Evolutionary conservation across 176 grass and related monocot genomes (phyloP).

Genomic region (Rhynchospora breviuscula): DNA sequence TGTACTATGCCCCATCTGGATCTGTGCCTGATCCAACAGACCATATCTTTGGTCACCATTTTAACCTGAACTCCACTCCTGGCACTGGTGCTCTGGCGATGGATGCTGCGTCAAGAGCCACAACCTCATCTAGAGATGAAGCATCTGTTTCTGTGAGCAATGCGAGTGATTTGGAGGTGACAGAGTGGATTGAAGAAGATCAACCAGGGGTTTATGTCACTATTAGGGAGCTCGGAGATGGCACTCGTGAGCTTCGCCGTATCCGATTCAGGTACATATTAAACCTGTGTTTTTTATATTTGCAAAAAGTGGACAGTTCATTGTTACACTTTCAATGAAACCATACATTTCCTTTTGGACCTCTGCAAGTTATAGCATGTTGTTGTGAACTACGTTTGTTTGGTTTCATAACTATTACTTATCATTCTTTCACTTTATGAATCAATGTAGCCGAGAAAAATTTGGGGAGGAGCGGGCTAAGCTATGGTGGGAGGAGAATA

Average conservation of each 20-base stretch:
- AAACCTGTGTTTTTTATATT: background rate
- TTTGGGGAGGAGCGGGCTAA: conserved; percentile 87
- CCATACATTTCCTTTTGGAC: too few relatives aligned
- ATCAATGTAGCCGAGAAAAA: conserved; percentile 61
- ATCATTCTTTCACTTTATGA: background rate
- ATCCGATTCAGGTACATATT: conserved; percentile 64
- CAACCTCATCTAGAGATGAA: conserved; percentile 82
- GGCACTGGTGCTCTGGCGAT: background rate
- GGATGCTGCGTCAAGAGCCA: conserved; percentile 51
- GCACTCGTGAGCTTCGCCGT: conserved; percentile 84
- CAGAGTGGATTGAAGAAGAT: conserved; percentile 88
- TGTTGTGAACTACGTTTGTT: background rate
- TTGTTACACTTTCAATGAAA: background rate
- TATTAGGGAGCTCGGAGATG: conserved; percentile 87
- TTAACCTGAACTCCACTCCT: conserved; percentile 45
- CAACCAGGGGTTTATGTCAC: conserved; percentile 93
- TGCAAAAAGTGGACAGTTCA: background rate
- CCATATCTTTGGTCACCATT: conserved; percentile 66
- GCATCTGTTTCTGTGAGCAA: conserved; percentile 92
- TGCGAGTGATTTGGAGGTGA: conserved; percentile 60
- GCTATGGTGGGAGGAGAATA: conserved; percentile 95
- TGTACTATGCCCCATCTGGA: conserved; percentile 37
- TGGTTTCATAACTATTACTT: background rate
- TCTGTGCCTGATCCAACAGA: conserved; percentile 69
- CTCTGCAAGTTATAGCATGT: background rate